Percentiles rank a stretch among this genome's conserved stretches.
These are phyloP conservation scores for Sporodiniella umbellata DNA, from an alignment of 371 early-diverging fungal genomes.

Conservation along the genomic window DNA sequence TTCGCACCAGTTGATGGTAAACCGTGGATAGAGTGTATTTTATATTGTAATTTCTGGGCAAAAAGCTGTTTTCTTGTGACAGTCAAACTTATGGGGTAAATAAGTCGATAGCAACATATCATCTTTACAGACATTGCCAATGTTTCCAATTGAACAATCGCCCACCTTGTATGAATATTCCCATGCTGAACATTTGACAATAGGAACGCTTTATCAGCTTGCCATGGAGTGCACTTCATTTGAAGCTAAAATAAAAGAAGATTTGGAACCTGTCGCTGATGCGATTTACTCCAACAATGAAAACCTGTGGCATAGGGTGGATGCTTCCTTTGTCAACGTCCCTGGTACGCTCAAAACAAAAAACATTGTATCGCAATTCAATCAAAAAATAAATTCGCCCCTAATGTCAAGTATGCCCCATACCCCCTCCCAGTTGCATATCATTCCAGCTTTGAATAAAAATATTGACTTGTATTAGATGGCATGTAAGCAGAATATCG, in stretches of 20 bases:
- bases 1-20: constrained; percentile 1
- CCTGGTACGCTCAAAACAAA: constrained; percentile 4
- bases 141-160: constrained; percentile 17
- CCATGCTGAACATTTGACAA: constrained; percentile 5
- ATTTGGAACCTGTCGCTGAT: constrained; percentile 7
- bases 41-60: constrained; percentile 4
- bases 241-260: constrained; percentile 10
- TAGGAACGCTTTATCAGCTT: constrained; percentile 10
- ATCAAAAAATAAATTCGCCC: constrained; percentile 1
- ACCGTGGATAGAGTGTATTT: neutral
- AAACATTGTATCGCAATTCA: constrained; percentile 2
- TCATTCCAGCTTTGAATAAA: constrained; percentile 1
- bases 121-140: constrained; percentile 10
- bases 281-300: constrained; percentile 16
- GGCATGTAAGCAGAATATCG: no score
- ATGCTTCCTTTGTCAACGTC: constrained; percentile 5
- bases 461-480: constrained; percentile 3
- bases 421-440: constrained; percentile 1
- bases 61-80: constrained; percentile 12
- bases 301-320: constrained; percentile 1
- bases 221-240: constrained; percentile 9
- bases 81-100: constrained; percentile 5
- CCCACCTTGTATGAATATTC: constrained; percentile 13
- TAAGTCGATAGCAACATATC: constrained; percentile 11
- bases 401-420: neutral